phyloP scores from a whole-genome alignment of 768 basidiomycete genomes.

The Amanita phalloides region DNA sequence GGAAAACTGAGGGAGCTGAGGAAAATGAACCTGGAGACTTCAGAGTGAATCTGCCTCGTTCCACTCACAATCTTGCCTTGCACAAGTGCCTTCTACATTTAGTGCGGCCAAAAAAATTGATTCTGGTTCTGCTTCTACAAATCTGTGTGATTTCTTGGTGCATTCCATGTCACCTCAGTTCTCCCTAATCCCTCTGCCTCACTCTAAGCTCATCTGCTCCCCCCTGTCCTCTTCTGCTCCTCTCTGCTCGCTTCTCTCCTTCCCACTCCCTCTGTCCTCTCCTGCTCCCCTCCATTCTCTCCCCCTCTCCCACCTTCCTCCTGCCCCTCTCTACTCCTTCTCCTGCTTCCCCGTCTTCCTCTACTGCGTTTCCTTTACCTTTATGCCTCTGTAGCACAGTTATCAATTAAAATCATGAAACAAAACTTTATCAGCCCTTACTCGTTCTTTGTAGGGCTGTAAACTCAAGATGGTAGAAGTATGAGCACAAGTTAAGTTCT shows the following conservation, averaged over 20 bases:
- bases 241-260: neutral
- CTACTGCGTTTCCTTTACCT: neutral
- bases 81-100: neutral
- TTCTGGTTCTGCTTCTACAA: slow-evolving; percentile 1
- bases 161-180: neutral
- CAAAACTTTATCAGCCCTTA: neutral
- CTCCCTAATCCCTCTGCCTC: neutral
- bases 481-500: neutral
- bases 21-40: neutral
- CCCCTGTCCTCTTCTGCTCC: neutral
- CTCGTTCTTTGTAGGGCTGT: neutral
- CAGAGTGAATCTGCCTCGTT: neutral
- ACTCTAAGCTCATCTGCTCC: neutral
- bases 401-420: neutral
- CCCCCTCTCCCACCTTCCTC: neutral
- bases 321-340: neutral
- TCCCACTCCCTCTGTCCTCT: neutral
- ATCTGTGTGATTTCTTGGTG: neutral
- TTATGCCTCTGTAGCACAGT: neutral
- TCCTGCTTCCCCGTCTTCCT: neutral
- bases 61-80: neutral
- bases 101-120: neutral
- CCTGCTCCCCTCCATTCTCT: neutral
- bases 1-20: neutral
- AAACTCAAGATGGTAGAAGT: neutral